Conservation (phyloP, 208 protist species). For the Herpetomonas samuelpessoai region DNA sequence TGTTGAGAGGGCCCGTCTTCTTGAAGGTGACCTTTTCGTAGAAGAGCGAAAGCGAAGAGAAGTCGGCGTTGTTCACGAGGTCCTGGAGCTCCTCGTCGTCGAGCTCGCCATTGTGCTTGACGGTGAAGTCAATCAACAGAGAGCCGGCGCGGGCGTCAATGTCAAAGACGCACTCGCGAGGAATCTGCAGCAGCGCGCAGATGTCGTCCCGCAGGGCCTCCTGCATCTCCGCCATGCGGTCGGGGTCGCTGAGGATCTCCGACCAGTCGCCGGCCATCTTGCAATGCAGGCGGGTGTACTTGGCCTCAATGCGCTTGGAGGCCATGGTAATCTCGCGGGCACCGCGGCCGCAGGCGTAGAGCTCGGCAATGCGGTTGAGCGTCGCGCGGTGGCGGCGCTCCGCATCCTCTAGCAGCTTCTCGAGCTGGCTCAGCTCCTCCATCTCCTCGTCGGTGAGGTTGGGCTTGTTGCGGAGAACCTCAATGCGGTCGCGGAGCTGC, state of each 20-base stretch:
- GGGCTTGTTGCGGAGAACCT: constrained; percentile 40
- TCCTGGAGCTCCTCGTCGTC: constrained; percentile 61
- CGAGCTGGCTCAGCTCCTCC: constrained; percentile 72
- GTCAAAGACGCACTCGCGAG: constrained; percentile 39
- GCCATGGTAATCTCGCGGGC: constrained; percentile 53
- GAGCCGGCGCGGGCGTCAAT: constrained; percentile 42
- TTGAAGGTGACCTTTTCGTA: constrained; percentile 68
- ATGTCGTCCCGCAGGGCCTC: constrained; percentile 46
- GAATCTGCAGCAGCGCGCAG: constrained; percentile 37
- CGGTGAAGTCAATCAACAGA: constrained; percentile 56
- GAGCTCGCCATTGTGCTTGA: constrained; percentile 60
- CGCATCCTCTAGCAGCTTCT: constrained; percentile 38
- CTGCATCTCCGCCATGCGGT: constrained; percentile 34
- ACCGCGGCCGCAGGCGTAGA: constrained; percentile 57
- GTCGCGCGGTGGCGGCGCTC: constrained; percentile 56
- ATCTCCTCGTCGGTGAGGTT: constrained; percentile 61
- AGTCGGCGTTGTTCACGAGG: constrained; percentile 52
- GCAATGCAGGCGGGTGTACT: constrained; percentile 58
- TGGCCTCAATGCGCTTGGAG: constrained; percentile 27
- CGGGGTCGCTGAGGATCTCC: constrained; percentile 40
- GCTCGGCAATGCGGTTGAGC: constrained; percentile 47
- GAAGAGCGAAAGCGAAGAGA: constrained; percentile 46
- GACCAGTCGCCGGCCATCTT: constrained; percentile 67
- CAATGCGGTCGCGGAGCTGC: constrained; percentile 47
- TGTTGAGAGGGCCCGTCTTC: constrained; percentile 65